Evolutionary conservation across 352 stramenopile genomes (phyloP), one percentile per base, ranked within the genome.

Genomic region (Halophytophthora batemanensis): DNA sequence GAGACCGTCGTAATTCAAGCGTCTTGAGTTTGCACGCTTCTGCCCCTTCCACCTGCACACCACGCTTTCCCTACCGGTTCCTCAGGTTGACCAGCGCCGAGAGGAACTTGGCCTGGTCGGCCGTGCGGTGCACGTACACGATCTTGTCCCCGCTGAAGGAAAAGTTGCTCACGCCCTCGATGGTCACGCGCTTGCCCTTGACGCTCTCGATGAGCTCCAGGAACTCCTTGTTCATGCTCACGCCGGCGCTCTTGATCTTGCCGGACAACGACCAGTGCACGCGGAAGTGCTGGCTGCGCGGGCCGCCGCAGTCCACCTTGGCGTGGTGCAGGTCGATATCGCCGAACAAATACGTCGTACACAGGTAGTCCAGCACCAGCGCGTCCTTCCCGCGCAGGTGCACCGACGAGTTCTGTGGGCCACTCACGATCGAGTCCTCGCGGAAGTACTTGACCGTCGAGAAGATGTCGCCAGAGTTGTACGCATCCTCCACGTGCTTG

Each of bases 151-250:
- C 77, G 44, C 76, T 89, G 52, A 93, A 93, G 6, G 81, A 92
- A 31, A 89, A 93, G 68, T 90, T 93, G 77, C 81, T 92, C 14
- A 93, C 83, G 22, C 83, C 83, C 45, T 93, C 83, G 46, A 93
- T 92, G 41, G 74, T 86, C 25, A 93, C 79, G 33, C 74, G 77
- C 39, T 73, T 77, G 43, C 78, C 79, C 59, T 87, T 83, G 38
- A 93, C 83, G 37, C 82, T 90, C 56, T 88, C 74, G 39, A 93
- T 92, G 18, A 93, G 69, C 43, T 93, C 81, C 11, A 90, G 56
- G 40, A 93, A 93, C 61, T 93, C 83, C 58, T 91, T 91, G 71
- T 90, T 92, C 79, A 90, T 90, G 59, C 81, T 90, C 46, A 87
- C 76, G 37, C 81, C 83, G 11, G 79, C 71, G 43, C 72, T 84